Conservation (phyloP, 208 protist genomes). For the Trichomonas vaginalis region DNA sequence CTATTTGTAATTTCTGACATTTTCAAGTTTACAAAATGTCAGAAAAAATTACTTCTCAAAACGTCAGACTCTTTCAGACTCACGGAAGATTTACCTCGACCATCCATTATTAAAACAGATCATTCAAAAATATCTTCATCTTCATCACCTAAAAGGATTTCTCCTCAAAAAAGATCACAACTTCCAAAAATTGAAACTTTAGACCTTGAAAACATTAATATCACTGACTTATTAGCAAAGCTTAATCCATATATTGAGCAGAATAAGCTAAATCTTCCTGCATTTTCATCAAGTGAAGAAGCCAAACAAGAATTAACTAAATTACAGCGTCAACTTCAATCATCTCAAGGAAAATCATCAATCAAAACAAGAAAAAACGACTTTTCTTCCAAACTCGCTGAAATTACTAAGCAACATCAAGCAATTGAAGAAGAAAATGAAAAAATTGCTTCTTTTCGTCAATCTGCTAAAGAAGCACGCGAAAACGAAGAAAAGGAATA, state of each 20-base stretch:
- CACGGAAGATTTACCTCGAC: not conserved
- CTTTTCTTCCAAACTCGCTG: not conserved
- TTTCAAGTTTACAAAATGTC: too few relatives aligned
- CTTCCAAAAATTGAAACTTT: not conserved
- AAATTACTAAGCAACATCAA: not conserved
- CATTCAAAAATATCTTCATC: not conserved
- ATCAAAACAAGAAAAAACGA: not conserved
- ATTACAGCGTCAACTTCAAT: not conserved
- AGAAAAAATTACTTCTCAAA: too few relatives aligned
- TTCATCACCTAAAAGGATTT: not conserved
- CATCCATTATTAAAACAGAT: not conserved
- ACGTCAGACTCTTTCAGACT: not conserved
- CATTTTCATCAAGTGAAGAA: not conserved
- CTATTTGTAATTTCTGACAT: too few relatives aligned
- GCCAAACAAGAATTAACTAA: not conserved
- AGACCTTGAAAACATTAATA: not conserved
- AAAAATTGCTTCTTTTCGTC: not conserved
- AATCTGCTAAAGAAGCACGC: not conserved
- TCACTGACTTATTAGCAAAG: not conserved
- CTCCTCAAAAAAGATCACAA: not conserved
- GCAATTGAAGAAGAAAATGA: not conserved
- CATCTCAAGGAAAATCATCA: not conserved
- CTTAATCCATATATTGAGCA: not conserved
- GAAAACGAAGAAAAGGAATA: not conserved
- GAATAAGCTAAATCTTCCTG: not conserved